Evolutionary conservation across 2,329 filamentous ascomycete species (phyloP).

Genomic region (Phialemonium atrogriseum): DNA sequence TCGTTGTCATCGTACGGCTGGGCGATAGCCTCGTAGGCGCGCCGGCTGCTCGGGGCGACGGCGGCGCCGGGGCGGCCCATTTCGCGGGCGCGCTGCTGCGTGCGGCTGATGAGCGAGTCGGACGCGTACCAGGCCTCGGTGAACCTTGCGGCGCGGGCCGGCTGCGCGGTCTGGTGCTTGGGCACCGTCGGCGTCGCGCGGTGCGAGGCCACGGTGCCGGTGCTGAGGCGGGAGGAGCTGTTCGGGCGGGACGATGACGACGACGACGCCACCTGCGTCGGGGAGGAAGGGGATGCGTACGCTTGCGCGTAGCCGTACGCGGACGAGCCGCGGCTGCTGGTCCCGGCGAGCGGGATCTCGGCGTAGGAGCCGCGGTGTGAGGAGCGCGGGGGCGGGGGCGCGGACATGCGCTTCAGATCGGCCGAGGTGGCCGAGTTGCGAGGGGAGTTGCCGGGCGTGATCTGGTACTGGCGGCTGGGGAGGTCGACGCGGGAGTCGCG

Average conservation of each 20-base stretch:
- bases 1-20: slow-evolving; percentile 34
- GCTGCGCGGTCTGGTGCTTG: slow-evolving; percentile 16
- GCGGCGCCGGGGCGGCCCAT: slow-evolving; percentile 25
- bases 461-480: slow-evolving; percentile 48
- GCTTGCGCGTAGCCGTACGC: too few relatives aligned
- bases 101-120: slow-evolving; percentile 45
- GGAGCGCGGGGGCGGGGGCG: slow-evolving; percentile 13
- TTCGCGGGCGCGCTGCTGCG: slow-evolving; percentile 41
- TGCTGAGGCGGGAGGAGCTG: slow-evolving; percentile 18
- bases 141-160: slow-evolving; percentile 35
- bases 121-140: slow-evolving; percentile 48
- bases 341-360: slow-evolving; percentile 39
- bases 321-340: slow-evolving; percentile 12
- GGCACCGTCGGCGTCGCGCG: slow-evolving; percentile 9
- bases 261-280: slow-evolving; percentile 7
- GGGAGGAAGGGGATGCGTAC: not conserved
- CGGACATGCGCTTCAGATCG: slow-evolving; percentile 39
- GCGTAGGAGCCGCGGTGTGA: slow-evolving; percentile 36
- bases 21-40: slow-evolving; percentile 36
- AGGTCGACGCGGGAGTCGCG: slow-evolving; percentile 47
- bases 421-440: slow-evolving; percentile 34
- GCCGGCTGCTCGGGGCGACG: slow-evolving; percentile 20
- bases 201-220: slow-evolving; percentile 16
- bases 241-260: slow-evolving; percentile 17
- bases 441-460: slow-evolving; percentile 32